phyloP scores from a whole-genome alignment of 2,329 filamentous ascomycete genomes.

The Diplodia scrobiculata region DNA sequence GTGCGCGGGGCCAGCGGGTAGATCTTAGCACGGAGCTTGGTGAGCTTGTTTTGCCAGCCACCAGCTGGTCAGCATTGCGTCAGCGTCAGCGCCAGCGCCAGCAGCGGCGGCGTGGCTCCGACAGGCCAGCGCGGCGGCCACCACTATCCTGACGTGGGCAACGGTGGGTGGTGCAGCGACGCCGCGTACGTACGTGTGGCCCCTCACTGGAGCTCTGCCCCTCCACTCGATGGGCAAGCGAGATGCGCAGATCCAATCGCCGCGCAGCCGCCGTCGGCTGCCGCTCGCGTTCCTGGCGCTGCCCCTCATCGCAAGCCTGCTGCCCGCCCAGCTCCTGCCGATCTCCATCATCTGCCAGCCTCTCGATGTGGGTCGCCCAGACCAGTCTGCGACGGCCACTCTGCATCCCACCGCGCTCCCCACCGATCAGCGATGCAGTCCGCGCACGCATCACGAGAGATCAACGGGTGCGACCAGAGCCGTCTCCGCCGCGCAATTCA shows the following conservation, averaged over 20 bases:
- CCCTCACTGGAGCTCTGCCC: neutral
- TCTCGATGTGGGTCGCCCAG: neutral
- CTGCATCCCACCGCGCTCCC: neutral
- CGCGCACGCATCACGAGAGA: conserved; percentile 23
- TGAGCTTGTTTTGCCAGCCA: conserved; percentile 25
- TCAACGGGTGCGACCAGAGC: conserved; percentile 2
- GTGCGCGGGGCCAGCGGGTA: conserved; percentile 12
- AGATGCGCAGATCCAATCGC: conserved; percentile 25
- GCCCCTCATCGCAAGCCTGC: conserved; percentile 2
- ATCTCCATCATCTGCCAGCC: conserved; percentile 15
- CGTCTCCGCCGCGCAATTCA: neutral
- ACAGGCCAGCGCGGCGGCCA: conserved; percentile 1
- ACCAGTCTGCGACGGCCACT: neutral
- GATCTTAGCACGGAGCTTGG: conserved; percentile 28
- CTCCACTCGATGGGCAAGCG: conserved; percentile 1
- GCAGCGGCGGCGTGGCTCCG: neutral
- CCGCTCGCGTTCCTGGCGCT: conserved; percentile 3
- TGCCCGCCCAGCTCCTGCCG: conserved; percentile 11
- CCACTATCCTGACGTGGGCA: conserved; percentile 15
- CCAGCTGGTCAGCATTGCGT: neutral
- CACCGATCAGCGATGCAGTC: conserved; percentile 1
- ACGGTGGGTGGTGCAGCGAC: neutral
- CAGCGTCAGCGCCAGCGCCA: neutral
- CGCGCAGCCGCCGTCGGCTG: neutral
- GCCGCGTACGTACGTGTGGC: conserved; percentile 17